Base-by-base conservation (phyloP, 768 basidiomycete genomes). In the Suillus ampliporus region DNA sequence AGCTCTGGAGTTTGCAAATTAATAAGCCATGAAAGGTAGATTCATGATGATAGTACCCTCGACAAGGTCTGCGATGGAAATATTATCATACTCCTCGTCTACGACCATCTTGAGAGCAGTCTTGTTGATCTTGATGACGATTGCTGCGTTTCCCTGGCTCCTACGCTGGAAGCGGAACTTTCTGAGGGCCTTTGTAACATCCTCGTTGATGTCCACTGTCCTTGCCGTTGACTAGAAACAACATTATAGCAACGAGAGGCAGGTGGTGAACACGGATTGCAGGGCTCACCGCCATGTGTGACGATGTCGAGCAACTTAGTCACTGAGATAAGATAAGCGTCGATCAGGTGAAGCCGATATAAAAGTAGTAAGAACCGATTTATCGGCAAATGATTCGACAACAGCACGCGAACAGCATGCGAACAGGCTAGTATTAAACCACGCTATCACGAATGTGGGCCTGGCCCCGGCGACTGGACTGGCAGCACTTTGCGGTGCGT, bases 41-140 rank as follows among this genome's bases (percentile, higher is more conserved):
- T 15, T 64, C 62, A 38, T 56, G 44, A 38, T 28, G 9, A 23
- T 44, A 71, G 61, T 66, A 93, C 95, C 95, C 78, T 95, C 89
- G n/a, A 86, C 91, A 41, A 98, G 86, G 17, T 96, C 93, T 68
- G 91, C 90, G 61, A 95, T 86, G 60, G 82, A 83, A 63, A 92
- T 89, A 63, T 86, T 78, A 70, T 90, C 88, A 66, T 92, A 89
- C 71, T 89, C 86, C 60, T 94, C 92, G 37, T 88, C 90, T 69
- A 93, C 89, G 72, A 91, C 89, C 89, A 97, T 90, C 66, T 87
- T 71, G 62, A 96, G 83, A 68, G 88, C 82, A 44, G 81, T 76
- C 81, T 92, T 95, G 83, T 95, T 90, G 78, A 96, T 93, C 86
- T 95, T 96, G 76, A 96, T 88, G 68, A 94, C 79, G 59, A 96